phyloP scores from a whole-genome alignment of 108 stramenopile species.

The Nitzschia sp. region DNA sequence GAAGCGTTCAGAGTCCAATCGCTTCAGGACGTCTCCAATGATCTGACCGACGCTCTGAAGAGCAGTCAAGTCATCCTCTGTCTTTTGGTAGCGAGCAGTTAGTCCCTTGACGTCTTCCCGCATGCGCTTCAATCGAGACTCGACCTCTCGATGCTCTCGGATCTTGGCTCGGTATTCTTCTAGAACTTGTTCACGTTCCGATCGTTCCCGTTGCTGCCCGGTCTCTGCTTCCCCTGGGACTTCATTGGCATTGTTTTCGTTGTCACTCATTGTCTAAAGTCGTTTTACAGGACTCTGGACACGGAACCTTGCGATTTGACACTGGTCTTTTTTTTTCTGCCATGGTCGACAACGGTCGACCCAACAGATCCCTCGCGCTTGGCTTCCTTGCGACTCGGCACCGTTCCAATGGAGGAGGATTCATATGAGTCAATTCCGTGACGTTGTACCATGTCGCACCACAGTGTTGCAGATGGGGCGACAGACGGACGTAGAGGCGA shows the following conservation, averaged over 20 bases:
- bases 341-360: too few species aligned
- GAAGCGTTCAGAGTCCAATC: conserved; percentile 92
- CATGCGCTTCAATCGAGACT: conserved; percentile 89
- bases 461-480: too few species aligned
- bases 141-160: conserved; percentile 89
- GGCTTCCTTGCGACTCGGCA: conserved; percentile 3
- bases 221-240: conserved; percentile 15
- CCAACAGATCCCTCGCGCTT: too few species aligned
- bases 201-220: conserved; percentile 36
- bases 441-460: too few species aligned
- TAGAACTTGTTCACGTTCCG: conserved; percentile 86
- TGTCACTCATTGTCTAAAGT: conserved; percentile 2
- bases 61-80: conserved; percentile 94
- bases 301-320: too few species aligned
- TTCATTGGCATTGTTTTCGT: conserved; percentile 6
- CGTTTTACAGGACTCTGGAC: too few species aligned
- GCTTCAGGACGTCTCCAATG: conserved; percentile 97
- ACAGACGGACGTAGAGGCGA: too few species aligned
- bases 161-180: conserved; percentile 91
- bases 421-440: too few species aligned
- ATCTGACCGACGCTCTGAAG: conserved; percentile 96
- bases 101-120: conserved; percentile 85
- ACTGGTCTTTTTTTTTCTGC: too few species aligned
- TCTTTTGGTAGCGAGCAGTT: conserved; percentile 89
- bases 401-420: conserved; percentile 2